Evolutionary conservation across 2,329 filamentous ascomycete species (phyloP).

Genomic region (Fusarium nurragi): DNA sequence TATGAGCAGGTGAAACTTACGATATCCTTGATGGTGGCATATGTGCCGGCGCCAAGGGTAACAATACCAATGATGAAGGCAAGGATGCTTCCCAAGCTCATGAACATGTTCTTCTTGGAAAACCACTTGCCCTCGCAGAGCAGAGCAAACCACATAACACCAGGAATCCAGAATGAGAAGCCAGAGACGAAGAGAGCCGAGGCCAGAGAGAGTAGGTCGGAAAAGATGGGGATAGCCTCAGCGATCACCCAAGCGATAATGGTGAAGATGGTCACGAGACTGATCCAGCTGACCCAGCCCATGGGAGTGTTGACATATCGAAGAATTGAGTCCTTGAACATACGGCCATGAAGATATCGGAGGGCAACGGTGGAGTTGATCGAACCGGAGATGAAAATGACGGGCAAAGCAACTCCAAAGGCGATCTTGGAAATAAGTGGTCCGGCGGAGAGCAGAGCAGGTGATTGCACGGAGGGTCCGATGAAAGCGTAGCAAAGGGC

Average conservation of each 20-base stretch:
- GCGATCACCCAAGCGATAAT: constrained; percentile 35
- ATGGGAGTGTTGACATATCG: constrained; percentile 32
- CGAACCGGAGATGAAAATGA: constrained; percentile 48
- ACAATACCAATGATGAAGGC: constrained; percentile 34
- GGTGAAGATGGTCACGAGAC: constrained; percentile 25
- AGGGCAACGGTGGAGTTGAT: constrained; percentile 36
- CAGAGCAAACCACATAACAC: constrained; percentile 33
- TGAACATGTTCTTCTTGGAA: constrained; percentile 28
- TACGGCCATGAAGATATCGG: constrained; percentile 34
- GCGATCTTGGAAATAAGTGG: constrained; percentile 70
- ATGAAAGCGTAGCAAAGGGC: constrained; percentile 75
- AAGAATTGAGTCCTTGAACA: constrained; percentile 33
- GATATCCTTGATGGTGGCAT: constrained; percentile 37
- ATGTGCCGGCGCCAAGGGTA: constrained; percentile 34
- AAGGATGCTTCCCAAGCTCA: constrained; percentile 30
- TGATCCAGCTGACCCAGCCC: constrained; percentile 36
- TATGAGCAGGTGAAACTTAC: not conserved
- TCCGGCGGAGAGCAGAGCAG: constrained; percentile 73
- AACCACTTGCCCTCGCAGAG: constrained; percentile 35
- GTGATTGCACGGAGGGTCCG: constrained; percentile 69
- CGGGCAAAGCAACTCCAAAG: constrained; percentile 73
- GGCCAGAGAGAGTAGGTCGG: constrained; percentile 29
- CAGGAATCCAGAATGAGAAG: constrained; percentile 35
- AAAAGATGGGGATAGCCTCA: constrained; percentile 35
- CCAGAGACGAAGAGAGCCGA: constrained; percentile 33